Base-by-base conservation (phyloP, 2,329 filamentous ascomycete genomes). In the Colletotrichum scovillei region DNA sequence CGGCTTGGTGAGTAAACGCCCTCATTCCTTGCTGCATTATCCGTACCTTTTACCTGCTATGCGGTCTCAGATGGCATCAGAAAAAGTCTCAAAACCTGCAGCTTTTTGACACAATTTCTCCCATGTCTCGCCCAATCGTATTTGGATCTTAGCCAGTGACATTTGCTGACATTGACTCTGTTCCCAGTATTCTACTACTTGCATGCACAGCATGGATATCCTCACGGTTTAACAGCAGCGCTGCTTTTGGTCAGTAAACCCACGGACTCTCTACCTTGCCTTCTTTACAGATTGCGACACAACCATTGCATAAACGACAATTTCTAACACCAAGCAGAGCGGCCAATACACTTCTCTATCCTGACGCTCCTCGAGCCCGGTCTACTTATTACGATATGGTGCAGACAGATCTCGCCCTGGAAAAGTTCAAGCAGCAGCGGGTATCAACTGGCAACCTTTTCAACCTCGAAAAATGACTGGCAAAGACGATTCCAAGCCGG, bases 281-380 rank as follows among this genome's bases (percentile, higher is more conserved):
- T 46, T 1, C 7, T 11, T 6, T 56, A 9, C 49, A 26, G 19
- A 12, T 26, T 14, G 4, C 11, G n/a, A 16, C 14, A 19, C 24
- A 22, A 9, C 9, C 38, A 60, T 42, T 12, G 59, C 8, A 35
- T 24, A 9, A 19, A 22, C 5, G n/a, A 42, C 4, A n/a, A 12
- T 26, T 22, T 22, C 68, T 63, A 3, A 62, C 35, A 42, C 5
- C 24, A 1, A 32, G n/a, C 42, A 82, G 82, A 83, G 64, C 78
- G 81, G 9, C 81, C 81, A 3, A 76, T 83, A 19, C 82, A 83
- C 56, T 80, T 82, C 67, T 81, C 82, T 26, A 75, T 82, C 65
- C 30, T 80, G 14, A 78, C 78, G 2, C 72, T 80, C 35, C 28
- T 80, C 28, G 67, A 79, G 59, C 69, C 76, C 6, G 78, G 79